Conservation (phyloP, 495 filamentous ascomycete genomes). For the Aspergillus ostianus region DNA sequence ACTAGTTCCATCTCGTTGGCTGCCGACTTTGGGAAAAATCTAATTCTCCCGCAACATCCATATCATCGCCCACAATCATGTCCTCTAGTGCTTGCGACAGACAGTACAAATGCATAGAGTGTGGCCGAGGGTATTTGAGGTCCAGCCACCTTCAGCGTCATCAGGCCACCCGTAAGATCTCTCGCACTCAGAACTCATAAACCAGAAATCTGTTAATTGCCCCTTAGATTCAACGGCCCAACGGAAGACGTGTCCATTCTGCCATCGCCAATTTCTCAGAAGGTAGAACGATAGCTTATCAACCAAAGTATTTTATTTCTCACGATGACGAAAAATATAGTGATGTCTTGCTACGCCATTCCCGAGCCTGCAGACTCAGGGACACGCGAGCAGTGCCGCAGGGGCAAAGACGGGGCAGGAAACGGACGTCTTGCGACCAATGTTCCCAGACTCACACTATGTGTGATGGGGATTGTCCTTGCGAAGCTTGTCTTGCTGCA, state of each 20-base stretch:
- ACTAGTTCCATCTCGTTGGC: too few species aligned
- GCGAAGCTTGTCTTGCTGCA: slow-evolving; percentile 4
- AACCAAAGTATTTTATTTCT: too few species aligned
- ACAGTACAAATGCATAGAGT: neutral
- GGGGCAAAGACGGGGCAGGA: slow-evolving; percentile 1
- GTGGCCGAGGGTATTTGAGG: neutral
- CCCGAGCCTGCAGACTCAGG: slow-evolving; percentile 2
- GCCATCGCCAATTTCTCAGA: neutral
- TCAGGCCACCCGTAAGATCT: slow-evolving; percentile 6
- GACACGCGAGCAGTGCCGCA: neutral
- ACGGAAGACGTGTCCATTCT: neutral
- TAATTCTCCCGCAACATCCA: neutral
- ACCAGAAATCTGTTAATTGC: neutral
- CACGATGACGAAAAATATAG: neutral
- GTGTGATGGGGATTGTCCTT: slow-evolving; percentile 8
- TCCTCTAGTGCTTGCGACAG: neutral
- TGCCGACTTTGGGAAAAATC: neutral
- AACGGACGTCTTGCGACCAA: slow-evolving; percentile 4
- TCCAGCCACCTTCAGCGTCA: slow-evolving; percentile 7
- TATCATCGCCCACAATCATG: neutral
- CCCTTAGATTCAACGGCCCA: neutral
- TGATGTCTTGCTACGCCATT: slow-evolving; percentile 9
- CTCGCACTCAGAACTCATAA: neutral
- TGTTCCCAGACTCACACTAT: neutral
- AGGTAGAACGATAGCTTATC: neutral